A percentile compares a stretch with the other conserved stretches of the same genome.
Evolutionary conservation across 169 alveolate species (phyloP).

Genomic region (Plasmodium vivax): DNA sequence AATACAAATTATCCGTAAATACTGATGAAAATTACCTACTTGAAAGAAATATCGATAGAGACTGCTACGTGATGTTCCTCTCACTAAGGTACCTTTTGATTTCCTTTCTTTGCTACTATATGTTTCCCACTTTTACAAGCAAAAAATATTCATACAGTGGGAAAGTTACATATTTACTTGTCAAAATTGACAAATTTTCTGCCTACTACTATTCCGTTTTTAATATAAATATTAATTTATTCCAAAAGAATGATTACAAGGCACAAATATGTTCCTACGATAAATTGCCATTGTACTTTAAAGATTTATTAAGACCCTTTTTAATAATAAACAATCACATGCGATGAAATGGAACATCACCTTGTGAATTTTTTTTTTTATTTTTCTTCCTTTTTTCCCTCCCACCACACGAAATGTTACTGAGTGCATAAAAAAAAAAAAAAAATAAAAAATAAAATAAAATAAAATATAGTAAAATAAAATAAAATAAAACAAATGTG

Average conservation of each 20-base stretch:
- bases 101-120: conserved; percentile 13
- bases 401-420: background rate
- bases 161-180: background rate
- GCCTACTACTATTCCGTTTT: conserved; percentile 64
- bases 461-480: too few species aligned
- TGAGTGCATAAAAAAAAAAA: background rate
- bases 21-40: background rate
- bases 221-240: conserved; percentile 37
- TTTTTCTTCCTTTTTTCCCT: background rate
- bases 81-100: conserved; percentile 49
- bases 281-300: conserved; percentile 45
- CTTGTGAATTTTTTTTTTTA: background rate
- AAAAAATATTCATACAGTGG: background rate
- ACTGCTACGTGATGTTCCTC: conserved; percentile 21
- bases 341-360: background rate
- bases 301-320: conserved; percentile 71
- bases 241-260: conserved; percentile 16
- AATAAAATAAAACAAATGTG: background rate
- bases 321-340: conserved; percentile 48
- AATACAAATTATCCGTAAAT: conserved; percentile 20
- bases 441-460: too few species aligned
- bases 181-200: conserved; percentile 27
- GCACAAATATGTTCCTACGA: conserved; percentile 51
- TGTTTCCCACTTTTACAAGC: conserved; percentile 14
- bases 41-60: conserved; percentile 20